A percentile compares a stretch with the other conserved stretches of the same genome.
Evolutionary conservation across 768 basidiomycete genomes (phyloP).

Genomic region (Boletus rufocinnamomeus): DNA sequence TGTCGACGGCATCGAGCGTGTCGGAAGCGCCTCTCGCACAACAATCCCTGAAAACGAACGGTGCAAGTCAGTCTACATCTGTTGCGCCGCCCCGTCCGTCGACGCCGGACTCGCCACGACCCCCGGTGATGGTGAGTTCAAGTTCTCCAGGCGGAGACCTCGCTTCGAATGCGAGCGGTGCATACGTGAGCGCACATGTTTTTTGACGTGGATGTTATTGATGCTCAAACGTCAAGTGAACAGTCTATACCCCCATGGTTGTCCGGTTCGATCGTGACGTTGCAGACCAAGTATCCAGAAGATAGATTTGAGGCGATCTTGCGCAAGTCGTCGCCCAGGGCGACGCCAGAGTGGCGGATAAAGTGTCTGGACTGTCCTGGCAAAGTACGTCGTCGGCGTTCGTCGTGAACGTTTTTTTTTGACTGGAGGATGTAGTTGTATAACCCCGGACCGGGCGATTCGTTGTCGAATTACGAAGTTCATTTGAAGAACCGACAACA

Average conservation of each 20-base stretch:
- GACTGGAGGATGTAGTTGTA: slow-evolving; percentile 57
- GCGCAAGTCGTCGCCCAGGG: slow-evolving; percentile 54
- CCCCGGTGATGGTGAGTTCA: slow-evolving; percentile 7
- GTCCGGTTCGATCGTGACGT: slow-evolving; percentile 58
- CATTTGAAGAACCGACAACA: slow-evolving; percentile 88
- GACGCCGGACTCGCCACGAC: slow-evolving; percentile 30
- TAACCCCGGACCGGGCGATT: slow-evolving; percentile 86
- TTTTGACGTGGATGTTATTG: slow-evolving; percentile 31
- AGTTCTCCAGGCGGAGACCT: slow-evolving; percentile 24
- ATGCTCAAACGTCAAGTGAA: slow-evolving; percentile 37
- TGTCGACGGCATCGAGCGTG: slow-evolving; percentile 70
- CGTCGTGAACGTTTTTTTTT: not conserved
- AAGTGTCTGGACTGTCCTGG: slow-evolving; percentile 93
- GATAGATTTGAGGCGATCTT: slow-evolving; percentile 82
- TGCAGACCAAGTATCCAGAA: slow-evolving; percentile 74
- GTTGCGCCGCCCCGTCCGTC: slow-evolving; percentile 24
- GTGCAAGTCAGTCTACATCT: slow-evolving; percentile 33
- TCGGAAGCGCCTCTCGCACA: slow-evolving; percentile 77
- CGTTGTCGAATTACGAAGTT: slow-evolving; percentile 87
- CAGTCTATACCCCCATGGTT: slow-evolving; percentile 68
- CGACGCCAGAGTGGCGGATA: slow-evolving; percentile 83
- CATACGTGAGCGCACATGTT: slow-evolving; percentile 29
- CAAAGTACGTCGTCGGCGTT: slow-evolving; percentile 53
- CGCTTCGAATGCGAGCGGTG: slow-evolving; percentile 16
- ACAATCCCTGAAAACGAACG: slow-evolving; percentile 58